These are phyloP conservation scores for Starmerella ratchasimensis DNA, from an alignment of 805 yeast species.

Conservation along the genomic window DNA sequence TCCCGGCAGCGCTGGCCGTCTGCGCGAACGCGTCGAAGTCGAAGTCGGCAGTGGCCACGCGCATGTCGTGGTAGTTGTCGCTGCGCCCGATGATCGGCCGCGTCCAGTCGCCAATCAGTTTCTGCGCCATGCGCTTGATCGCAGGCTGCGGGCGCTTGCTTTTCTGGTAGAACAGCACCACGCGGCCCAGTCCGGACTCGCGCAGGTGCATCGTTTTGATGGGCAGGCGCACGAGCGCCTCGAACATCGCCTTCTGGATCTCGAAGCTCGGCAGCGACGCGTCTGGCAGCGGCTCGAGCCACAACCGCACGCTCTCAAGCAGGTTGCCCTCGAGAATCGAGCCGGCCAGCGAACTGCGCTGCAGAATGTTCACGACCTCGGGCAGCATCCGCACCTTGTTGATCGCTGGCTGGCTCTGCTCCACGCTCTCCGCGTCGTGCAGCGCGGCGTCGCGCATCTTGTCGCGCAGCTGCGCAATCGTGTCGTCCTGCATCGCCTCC, in stretches of 20 bases:
- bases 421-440: constrained; percentile 38
- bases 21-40: constrained; percentile 25
- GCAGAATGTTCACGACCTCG: constrained; percentile 59
- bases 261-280: constrained; percentile 96
- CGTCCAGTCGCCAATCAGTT: constrained; percentile 92
- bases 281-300: constrained; percentile 98
- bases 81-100: constrained; percentile 93
- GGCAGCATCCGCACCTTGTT: constrained; percentile 68
- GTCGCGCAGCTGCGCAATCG: constrained; percentile 64
- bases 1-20: constrained; percentile 20
- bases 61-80: constrained; percentile 82
- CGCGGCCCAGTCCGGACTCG: constrained; percentile 89
- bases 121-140: constrained; percentile 79
- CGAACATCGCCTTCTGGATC: constrained; percentile 76
- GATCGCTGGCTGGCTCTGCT: constrained; percentile 55
- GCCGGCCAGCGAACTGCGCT: constrained; percentile 77
- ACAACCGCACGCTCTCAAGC: constrained; percentile 81
- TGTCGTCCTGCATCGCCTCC: constrained; percentile 90
- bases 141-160: constrained; percentile 77
- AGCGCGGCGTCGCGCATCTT: constrained; percentile 69
- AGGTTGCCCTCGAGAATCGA: constrained; percentile 87
- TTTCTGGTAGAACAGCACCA: constrained; percentile 82
- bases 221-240: constrained; percentile 62
- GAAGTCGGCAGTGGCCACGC: constrained; percentile 54
- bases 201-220: constrained; percentile 90